A percentile compares a stretch with the other conserved stretches of the same genome.
These are phyloP conservation scores for Morella rubra DNA, from an alignment of 306 rosid genomes.

Conservation along the genomic window DNA sequence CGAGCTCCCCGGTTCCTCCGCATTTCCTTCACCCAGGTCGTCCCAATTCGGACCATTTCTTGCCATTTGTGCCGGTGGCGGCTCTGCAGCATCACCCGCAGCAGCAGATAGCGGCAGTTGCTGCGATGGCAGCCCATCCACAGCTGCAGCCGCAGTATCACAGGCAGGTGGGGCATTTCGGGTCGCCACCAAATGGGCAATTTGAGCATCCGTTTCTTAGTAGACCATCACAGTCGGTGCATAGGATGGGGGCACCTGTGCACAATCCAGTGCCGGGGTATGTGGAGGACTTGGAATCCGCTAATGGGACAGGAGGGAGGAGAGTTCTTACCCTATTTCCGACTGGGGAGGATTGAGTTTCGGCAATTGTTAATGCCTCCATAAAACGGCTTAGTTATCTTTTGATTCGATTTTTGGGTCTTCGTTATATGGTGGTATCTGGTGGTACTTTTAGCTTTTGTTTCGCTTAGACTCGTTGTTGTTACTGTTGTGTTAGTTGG, in stretches of 20 bases:
- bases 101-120: constrained; percentile 58
- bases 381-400: neutral
- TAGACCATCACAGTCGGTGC: constrained; percentile 65
- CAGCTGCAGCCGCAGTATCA: constrained; percentile 65
- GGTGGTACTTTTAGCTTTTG: constrained; percentile 40
- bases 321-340: constrained; percentile 91
- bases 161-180: constrained; percentile 80
- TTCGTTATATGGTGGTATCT: constrained; percentile 29
- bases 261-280: constrained; percentile 55
- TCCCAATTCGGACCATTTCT: constrained; percentile 73
- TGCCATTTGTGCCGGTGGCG: constrained; percentile 87
- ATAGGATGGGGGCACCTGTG: constrained; percentile 73
- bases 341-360: constrained; percentile 80
- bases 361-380: constrained; percentile 29
- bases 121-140: constrained; percentile 44
- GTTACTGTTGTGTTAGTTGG: constrained; percentile 31
- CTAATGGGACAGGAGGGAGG: constrained; percentile 76
- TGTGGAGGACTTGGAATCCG: constrained; percentile 82
- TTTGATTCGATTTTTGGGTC: constrained; percentile 29
- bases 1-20: constrained; percentile 87
- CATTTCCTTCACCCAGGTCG: constrained; percentile 78
- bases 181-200: constrained; percentile 84
- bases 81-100: constrained; percentile 77
- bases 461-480: constrained; percentile 25
- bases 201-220: constrained; percentile 79